These are phyloP conservation scores for Sarocladium strictum DNA, from an alignment of 2,329 filamentous ascomycete species.

Conservation along the genomic window DNA sequence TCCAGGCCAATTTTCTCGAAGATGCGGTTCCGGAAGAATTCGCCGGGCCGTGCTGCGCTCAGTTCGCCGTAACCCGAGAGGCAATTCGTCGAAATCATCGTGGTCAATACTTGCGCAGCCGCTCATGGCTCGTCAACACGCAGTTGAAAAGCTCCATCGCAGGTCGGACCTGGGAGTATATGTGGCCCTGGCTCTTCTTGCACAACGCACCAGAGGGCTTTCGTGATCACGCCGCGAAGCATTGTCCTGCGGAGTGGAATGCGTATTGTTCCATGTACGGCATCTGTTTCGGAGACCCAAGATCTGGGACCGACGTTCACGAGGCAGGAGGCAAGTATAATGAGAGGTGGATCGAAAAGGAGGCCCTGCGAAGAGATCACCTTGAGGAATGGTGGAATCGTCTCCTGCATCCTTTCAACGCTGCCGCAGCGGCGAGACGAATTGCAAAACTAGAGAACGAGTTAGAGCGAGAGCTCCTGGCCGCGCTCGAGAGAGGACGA, in stretches of 20 bases:
- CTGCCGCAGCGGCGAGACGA: background rate
- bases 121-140: constrained; percentile 25
- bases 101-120: constrained; percentile 22
- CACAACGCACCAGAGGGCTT: constrained; percentile 17
- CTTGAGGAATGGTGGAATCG: constrained; percentile 9
- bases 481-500: background rate
- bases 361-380: constrained; percentile 1
- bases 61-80: constrained; percentile 27
- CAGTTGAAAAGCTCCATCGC: constrained; percentile 22
- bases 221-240: constrained; percentile 18
- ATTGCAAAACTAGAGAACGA: background rate
- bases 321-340: background rate
- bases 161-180: constrained; percentile 28
- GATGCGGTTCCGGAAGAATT: constrained; percentile 23
- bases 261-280: constrained; percentile 27
- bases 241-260: constrained; percentile 36
- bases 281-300: constrained; percentile 23
- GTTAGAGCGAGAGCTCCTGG: background rate
- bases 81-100: constrained; percentile 22
- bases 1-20: constrained; percentile 22
- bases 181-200: constrained; percentile 27
- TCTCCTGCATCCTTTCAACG: background rate
- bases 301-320: background rate
- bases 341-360: background rate
- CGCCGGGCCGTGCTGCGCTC: constrained; percentile 27